Conservation (phyloP, 495 filamentous ascomycete genomes). For the Trypethelium eluteriae region DNA sequence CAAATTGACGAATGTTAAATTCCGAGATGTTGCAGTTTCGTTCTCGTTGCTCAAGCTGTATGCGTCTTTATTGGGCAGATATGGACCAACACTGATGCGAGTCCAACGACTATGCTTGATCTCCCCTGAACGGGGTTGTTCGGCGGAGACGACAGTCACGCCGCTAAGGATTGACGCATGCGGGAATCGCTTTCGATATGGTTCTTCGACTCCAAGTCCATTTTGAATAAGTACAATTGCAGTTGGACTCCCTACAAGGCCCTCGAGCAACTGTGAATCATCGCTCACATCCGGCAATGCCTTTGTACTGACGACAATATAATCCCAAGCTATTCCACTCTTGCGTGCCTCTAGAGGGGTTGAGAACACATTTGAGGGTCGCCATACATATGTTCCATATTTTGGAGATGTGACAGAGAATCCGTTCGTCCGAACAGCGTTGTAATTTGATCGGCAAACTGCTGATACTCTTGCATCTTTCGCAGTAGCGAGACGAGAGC, state of each 20-base stretch:
- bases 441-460: slow-evolving; percentile 51
- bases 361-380: slow-evolving; percentile 43
- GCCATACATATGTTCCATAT: slow-evolving; percentile 48
- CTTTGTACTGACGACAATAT: slow-evolving; percentile 35
- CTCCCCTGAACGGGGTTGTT: slow-evolving; percentile 43
- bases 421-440: slow-evolving; percentile 39
- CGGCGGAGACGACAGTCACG: slow-evolving; percentile 51
- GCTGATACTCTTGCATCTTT: slow-evolving; percentile 34
- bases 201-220: slow-evolving; percentile 60
- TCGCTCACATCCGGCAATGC: slow-evolving; percentile 35
- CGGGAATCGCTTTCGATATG: slow-evolving; percentile 52
- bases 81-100: slow-evolving; percentile 50
- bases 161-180: slow-evolving; percentile 50
- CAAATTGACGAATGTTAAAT: slow-evolving; percentile 29
- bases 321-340: slow-evolving; percentile 29
- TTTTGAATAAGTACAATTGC: slow-evolving; percentile 61
- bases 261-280: slow-evolving; percentile 35
- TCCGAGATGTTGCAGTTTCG: slow-evolving; percentile 14
- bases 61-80: slow-evolving; percentile 31
- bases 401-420: slow-evolving; percentile 45
- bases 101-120: slow-evolving; percentile 57
- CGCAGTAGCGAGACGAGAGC: slow-evolving; percentile 47
- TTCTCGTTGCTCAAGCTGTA: slow-evolving; percentile 14
- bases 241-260: slow-evolving; percentile 27
- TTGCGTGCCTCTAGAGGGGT: slow-evolving; percentile 26